phyloP scores from a whole-genome alignment of 768 basidiomycete species.

The Lactarius hatsudake region DNA sequence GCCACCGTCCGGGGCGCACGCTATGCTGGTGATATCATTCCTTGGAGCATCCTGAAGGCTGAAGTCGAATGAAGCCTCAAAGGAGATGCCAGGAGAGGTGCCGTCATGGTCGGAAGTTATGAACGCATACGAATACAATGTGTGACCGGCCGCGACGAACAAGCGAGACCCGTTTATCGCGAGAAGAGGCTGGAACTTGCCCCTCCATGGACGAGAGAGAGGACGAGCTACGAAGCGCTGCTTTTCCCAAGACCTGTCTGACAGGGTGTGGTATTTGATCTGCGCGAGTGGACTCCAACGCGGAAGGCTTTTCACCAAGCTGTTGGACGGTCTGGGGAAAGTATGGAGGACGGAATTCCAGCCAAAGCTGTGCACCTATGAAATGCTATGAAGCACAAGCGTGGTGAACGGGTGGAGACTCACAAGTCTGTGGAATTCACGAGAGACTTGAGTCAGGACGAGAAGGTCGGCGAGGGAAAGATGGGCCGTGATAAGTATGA shows the following conservation, averaged over 20 bases:
- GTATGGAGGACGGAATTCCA: slow-evolving; percentile 17
- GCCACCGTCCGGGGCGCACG: slow-evolving; percentile 46
- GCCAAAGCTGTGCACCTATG: slow-evolving; percentile 25
- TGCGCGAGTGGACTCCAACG: slow-evolving; percentile 26
- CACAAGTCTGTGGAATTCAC: slow-evolving; percentile 17
- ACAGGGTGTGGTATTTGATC: slow-evolving; percentile 26
- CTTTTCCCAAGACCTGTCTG: slow-evolving; percentile 28
- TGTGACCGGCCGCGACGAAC: slow-evolving; percentile 33
- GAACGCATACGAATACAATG: slow-evolving; percentile 30
- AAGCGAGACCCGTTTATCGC: slow-evolving; percentile 29
- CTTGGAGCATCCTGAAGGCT: slow-evolving; percentile 34
- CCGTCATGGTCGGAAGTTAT: slow-evolving; percentile 24
- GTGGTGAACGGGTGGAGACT: background rate
- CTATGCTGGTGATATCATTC: slow-evolving; percentile 55
- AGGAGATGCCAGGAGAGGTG: slow-evolving; percentile 43
- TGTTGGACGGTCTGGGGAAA: slow-evolving; percentile 20
- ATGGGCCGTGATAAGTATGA: slow-evolving; percentile 24
- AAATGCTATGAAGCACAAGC: background rate
- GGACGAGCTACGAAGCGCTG: slow-evolving; percentile 29
- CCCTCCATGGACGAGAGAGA: slow-evolving; percentile 29
- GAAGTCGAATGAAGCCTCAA: slow-evolving; percentile 48
- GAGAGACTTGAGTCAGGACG: slow-evolving; percentile 16
- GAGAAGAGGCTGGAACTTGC: slow-evolving; percentile 31
- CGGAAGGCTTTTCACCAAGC: slow-evolving; percentile 14
- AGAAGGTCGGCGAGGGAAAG: slow-evolving; percentile 24